Percentiles rank a stretch among this genome's conserved stretches.
Conservation (phyloP, 1,284 basidiomycete genomes). For the Athelia sp. region DNA sequence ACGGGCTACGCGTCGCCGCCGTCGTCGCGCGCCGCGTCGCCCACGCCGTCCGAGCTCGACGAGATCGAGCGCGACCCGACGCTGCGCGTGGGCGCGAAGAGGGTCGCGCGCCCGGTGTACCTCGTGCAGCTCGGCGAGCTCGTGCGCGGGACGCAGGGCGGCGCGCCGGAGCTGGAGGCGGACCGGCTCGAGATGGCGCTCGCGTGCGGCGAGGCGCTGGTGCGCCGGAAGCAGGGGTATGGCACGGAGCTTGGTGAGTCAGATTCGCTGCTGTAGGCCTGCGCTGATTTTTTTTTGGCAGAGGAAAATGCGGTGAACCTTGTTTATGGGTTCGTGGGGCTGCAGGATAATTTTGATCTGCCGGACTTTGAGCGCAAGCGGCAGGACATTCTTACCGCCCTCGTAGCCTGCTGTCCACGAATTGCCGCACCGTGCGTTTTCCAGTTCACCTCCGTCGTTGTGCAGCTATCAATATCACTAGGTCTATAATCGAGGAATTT, state of each 20-base stretch:
- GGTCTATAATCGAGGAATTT: constrained; percentile 86
- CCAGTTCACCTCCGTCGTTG: background rate
- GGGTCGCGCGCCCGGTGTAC: constrained; percentile 74
- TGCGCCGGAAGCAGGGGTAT: constrained; percentile 76
- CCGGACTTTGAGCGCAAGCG: constrained; percentile 76
- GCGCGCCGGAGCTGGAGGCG: constrained; percentile 67
- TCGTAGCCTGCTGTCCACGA: constrained; percentile 75
- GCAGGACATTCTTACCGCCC: constrained; percentile 72
- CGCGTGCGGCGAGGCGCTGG: constrained; percentile 72
- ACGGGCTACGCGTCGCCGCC: constrained; percentile 67
- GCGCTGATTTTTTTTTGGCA: no score
- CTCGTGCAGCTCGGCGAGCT: constrained; percentile 75
- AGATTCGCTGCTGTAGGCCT: no score
- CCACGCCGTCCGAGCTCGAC: constrained; percentile 72
- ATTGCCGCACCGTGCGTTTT: constrained; percentile 73
- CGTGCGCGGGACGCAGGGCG: constrained; percentile 44
- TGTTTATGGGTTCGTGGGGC: constrained; percentile 63
- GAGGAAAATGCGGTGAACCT: constrained; percentile 89
- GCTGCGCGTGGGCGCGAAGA: constrained; percentile 59
- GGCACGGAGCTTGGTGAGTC: constrained; percentile 78
- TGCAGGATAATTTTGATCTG: constrained; percentile 84
- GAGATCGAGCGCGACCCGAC: constrained; percentile 86
- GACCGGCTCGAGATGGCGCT: constrained; percentile 78
- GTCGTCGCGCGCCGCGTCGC: constrained; percentile 75
- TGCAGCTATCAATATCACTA: no score